phyloP scores from a whole-genome alignment of 2,329 filamentous ascomycete genomes.

The Fusarium sp. region DNA sequence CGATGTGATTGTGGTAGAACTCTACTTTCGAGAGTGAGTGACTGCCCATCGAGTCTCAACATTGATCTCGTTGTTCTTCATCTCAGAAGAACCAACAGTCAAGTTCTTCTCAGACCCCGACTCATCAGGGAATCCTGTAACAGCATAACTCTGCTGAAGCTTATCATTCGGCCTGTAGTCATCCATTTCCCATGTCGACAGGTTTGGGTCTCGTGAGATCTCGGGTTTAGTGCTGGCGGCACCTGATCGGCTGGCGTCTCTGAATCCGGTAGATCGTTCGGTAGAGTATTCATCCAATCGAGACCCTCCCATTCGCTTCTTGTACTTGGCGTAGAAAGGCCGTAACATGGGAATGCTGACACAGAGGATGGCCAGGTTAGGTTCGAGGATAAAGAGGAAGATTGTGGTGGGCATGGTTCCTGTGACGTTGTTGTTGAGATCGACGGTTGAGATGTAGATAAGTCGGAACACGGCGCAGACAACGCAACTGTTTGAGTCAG shows the following conservation, averaged over 20 bases:
- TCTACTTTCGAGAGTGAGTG: conserved; percentile 26
- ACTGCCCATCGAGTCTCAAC: conserved; percentile 45
- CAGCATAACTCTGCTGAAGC: conserved; percentile 20
- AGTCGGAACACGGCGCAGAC: conserved; percentile 56
- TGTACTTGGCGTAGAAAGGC: conserved; percentile 52
- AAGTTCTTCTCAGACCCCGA: conserved; percentile 45
- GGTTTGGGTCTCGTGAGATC: conserved; percentile 13
- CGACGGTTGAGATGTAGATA: conserved; percentile 54
- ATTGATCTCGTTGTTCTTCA: conserved; percentile 32
- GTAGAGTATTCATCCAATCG: conserved; percentile 46
- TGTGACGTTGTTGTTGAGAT: conserved; percentile 53
- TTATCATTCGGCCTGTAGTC: conserved; percentile 35
- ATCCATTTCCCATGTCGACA: conserved; percentile 45
- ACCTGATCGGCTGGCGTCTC: conserved; percentile 36
- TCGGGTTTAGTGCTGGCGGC: conserved; percentile 21
- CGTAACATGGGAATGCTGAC: conserved; percentile 58
- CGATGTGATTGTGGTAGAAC: not conserved
- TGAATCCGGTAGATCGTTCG: conserved; percentile 35
- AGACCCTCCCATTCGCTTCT: conserved; percentile 50
- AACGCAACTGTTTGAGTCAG: conserved; percentile 49
- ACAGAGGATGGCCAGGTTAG: conserved; percentile 57
- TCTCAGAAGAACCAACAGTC: conserved; percentile 27
- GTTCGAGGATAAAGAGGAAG: conserved; percentile 56
- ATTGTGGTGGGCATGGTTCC: conserved; percentile 56
- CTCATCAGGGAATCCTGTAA: conserved; percentile 34